Percentiles rank a stretch among this genome's conserved stretches.
These are phyloP conservation scores for Domatiomyces globalis DNA, from an alignment of 2,329 filamentous ascomycete species.

Conservation along the genomic window DNA sequence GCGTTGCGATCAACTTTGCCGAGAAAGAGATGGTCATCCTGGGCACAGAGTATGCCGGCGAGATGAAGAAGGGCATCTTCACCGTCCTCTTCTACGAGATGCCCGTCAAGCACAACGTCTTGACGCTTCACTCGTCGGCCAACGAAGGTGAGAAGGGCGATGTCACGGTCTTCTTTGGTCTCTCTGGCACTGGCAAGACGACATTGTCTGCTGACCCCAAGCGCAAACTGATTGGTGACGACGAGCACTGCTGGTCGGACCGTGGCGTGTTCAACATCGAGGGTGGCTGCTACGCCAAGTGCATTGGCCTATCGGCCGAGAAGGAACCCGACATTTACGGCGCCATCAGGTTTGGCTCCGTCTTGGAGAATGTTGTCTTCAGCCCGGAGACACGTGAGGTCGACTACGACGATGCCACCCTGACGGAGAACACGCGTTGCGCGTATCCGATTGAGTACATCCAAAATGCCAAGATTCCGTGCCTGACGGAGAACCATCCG, in stretches of 20 bases:
- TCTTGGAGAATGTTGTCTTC: slow-evolving; percentile 98
- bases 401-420: slow-evolving; percentile 86
- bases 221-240: slow-evolving; percentile 89
- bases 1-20: slow-evolving; percentile 95
- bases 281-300: slow-evolving; percentile 98
- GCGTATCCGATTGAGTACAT: slow-evolving; percentile 99
- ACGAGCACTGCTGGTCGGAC: slow-evolving; percentile 99
- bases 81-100: slow-evolving; percentile 99
- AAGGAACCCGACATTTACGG: slow-evolving; percentile 98
- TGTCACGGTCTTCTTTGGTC: slow-evolving; percentile 97
- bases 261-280: slow-evolving; percentile 98
- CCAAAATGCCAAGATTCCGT: slow-evolving; percentile 95
- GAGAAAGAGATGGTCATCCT: slow-evolving; percentile 99
- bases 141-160: slow-evolving; percentile 92
- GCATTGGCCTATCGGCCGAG: slow-evolving; percentile 89
- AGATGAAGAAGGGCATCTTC: slow-evolving; percentile 98
- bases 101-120: slow-evolving; percentile 98
- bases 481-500: slow-evolving; percentile 72
- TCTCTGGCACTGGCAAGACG: slow-evolving; percentile 97
- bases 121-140: slow-evolving; percentile 95
- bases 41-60: slow-evolving; percentile 93
- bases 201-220: slow-evolving; percentile 94
- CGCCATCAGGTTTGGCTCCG: slow-evolving; percentile 91
- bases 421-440: slow-evolving; percentile 97
- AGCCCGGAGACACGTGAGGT: slow-evolving; percentile 77